Evolutionary conservation across 2,329 filamentous ascomycete genomes (phyloP), one percentile per base, ranked within the genome.

Genomic region (Penicillium expansum): DNA sequence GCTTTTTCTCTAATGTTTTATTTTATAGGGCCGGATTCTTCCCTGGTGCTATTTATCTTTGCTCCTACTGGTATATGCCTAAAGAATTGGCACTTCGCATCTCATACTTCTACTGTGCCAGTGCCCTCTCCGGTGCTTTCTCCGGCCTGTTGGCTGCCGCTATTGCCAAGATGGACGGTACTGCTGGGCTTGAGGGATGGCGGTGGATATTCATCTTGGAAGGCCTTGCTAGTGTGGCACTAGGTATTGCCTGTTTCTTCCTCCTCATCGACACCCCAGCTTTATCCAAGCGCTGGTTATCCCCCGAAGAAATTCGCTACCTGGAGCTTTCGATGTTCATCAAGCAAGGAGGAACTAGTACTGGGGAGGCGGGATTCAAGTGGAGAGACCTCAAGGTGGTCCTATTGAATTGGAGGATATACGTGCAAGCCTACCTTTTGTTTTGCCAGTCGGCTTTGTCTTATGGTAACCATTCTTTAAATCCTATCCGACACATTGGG

Each of bases 151-250:
- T 82, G 1, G 80, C 80, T 3, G 79, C 74, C 55, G 79, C 69
- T 1, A 80, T 82, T 37, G 74, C 73, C 2, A 73, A 76, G 58
- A 79, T 82, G 76, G 72, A 77, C 44, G 79, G 79, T 4, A 69
- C 77, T 5, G 75, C 73, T 5, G 76, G 76, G 0, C 71, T 72
- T 38, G 68, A 69, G 18, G 78, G 77, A 22, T 80, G 78, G 78
- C 68, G 77, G 22, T 79, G 78, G 79, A 78, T 79, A 52, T 78
- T 79, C 55, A 75, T 80, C 6, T 66, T 79, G 8, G 79, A 81
- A 62, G 79, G 79, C 4, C 62, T 80, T 6, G 65, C 71, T 11
- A 80, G 76, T 10, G 65, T 77, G 6, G 52, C 76, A 4, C 65
- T 79, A 5, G 76, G 75, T 2, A 57, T 74, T 10, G 42, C 68